Evolutionary conservation across 805 yeast genomes (phyloP).

Genomic region (Candida piceae): DNA sequence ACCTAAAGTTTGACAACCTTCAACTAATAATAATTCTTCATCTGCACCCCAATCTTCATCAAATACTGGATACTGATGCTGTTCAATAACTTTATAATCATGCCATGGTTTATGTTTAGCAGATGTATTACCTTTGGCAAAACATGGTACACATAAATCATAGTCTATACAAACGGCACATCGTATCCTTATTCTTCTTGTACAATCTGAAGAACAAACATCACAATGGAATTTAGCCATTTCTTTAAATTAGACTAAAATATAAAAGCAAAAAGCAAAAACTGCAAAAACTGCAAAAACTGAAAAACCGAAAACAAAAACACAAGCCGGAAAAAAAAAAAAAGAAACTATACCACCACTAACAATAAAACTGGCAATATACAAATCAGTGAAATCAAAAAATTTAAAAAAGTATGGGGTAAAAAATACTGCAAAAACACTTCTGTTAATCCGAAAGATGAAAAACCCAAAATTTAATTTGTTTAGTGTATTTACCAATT

Average conservation of each 20-base stretch:
- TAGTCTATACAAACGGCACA: slow-evolving; percentile 94
- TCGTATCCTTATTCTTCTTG: slow-evolving; percentile 81
- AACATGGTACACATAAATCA: slow-evolving; percentile 97
- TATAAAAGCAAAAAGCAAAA: neutral
- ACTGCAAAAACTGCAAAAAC: neutral
- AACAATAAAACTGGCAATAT: too few relatives aligned
- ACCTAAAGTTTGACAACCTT: slow-evolving; percentile 89
- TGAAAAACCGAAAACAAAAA: neutral
- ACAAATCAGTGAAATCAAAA: too few relatives aligned
- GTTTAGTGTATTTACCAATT: too few relatives aligned
- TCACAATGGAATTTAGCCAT: slow-evolving; percentile 79
- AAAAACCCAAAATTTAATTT: too few relatives aligned
- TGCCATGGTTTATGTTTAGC: slow-evolving; percentile 93
- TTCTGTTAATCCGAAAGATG: too few relatives aligned
- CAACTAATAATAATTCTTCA: slow-evolving; percentile 83
- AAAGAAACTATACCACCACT: too few relatives aligned
- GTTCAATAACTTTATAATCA: slow-evolving; percentile 87
- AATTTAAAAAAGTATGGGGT: too few relatives aligned
- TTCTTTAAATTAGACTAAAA: too few relatives aligned
- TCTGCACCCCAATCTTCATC: slow-evolving; percentile 97
- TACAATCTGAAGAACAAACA: slow-evolving; percentile 93
- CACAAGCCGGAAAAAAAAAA: neutral
- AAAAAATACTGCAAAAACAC: too few relatives aligned
- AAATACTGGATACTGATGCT: slow-evolving; percentile 90
- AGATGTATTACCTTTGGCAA: slow-evolving; percentile 73